Evolutionary conservation across 192 early-diverging fungal species (phyloP), one percentile per base, ranked within the genome.

Genomic region (Jimgerdemannia flammicorona): DNA sequence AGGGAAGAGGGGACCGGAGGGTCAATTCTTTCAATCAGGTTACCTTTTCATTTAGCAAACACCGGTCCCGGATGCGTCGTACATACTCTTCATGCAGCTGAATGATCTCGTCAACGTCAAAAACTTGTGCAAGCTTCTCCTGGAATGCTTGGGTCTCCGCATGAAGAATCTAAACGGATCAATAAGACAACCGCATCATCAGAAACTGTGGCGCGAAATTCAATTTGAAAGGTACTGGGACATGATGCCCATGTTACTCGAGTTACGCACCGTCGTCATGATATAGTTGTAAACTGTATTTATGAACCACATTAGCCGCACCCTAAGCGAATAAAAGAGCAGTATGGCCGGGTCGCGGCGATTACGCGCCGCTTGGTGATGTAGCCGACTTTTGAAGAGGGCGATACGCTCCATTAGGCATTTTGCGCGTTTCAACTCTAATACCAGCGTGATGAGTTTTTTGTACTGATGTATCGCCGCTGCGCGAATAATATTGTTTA

Each of bases 241-340:
- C 49, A 43, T 18, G 64, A 29, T 49, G 43, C 42, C 41, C 40
- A 75, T 44, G 44, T 41, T 40, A 17, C 41, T 11, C 17, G 44
- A 63, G 10, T 9, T 70, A 29, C 75, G 70, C 69, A 82, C 83
- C 49, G 80, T 84, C 11, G 78, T 82, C 77, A 84, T 77, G 9
- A 78, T 64, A 67, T 84, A 84, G 66, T 76, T 73, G 75, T 78
- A 82, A 68, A 84, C 69, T 39, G 72, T 70, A 67, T 84, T 81
- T 4, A 84, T 49, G 77, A 84, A 84, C 83, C 83, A 84, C 29
- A 84, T 73, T 8, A 84, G 72, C 4, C 79, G 75, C 69, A 82
- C 72, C 20, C 83, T 68, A 7, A 84, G 39, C 0, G 75, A 75
- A 77, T 84, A 84, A 73, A 81, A 82, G 14, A 71, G 43, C 40